A percentile compares a stretch with the other conserved stretches of the same genome.
Conservation (phyloP, 2,329 filamentous ascomycete genomes). For the Penicillium sp. region DNA sequence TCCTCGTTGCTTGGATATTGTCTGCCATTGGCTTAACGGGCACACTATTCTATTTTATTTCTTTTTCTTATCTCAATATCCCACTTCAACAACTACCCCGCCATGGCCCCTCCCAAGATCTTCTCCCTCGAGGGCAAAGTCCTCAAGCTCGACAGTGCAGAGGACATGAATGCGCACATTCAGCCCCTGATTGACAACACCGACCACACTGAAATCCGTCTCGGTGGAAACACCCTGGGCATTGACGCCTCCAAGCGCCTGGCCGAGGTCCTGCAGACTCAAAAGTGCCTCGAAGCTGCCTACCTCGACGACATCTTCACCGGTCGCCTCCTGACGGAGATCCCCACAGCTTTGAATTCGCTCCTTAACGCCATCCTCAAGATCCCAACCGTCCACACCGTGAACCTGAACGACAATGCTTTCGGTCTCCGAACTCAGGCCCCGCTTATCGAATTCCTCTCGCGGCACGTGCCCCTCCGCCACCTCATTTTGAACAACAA, state of each 20-base stretch:
- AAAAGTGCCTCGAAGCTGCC: constrained; percentile 70
- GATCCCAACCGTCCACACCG: constrained; percentile 74
- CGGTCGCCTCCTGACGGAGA: constrained; percentile 82
- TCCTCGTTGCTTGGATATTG: neutral
- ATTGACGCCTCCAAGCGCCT: constrained; percentile 78
- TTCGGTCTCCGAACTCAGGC: constrained; percentile 93
- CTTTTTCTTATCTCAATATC: constrained; percentile 4
- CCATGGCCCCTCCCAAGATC: constrained; percentile 48
- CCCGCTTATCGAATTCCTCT: constrained; percentile 83
- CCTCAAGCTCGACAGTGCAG: constrained; percentile 82
- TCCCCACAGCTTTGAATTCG: constrained; percentile 75
- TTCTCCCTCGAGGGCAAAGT: constrained; percentile 89
- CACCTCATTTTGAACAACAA: constrained; percentile 98
- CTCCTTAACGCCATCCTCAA: constrained; percentile 80
- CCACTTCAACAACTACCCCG: constrained; percentile 28
- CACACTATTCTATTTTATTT: neutral
- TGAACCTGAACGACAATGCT: constrained; percentile 96
- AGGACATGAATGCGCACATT: constrained; percentile 77
- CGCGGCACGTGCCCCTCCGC: constrained; percentile 76
- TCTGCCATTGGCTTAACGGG: neutral
- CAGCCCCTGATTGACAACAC: constrained; percentile 61
- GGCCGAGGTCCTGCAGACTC: constrained; percentile 71
- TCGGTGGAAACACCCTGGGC: constrained; percentile 87
- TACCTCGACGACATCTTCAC: constrained; percentile 98
- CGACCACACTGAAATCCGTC: constrained; percentile 67